These are phyloP conservation scores for Kluyveromyces siamensis DNA, from an alignment of 805 yeast species.

Conservation along the genomic window DNA sequence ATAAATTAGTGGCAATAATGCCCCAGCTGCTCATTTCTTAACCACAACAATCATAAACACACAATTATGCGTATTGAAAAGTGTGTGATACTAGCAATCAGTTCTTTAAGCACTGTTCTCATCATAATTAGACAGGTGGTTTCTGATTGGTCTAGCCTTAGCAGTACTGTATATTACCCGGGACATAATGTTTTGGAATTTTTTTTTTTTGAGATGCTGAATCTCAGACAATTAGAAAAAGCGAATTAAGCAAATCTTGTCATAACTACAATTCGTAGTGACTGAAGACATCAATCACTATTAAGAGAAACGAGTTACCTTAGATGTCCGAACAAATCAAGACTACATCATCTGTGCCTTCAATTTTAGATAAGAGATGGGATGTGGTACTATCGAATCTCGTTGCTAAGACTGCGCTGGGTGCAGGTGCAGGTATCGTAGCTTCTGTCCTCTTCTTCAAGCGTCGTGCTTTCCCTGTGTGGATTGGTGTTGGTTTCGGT, in stretches of 20 bases:
- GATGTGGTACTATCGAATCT: constrained; percentile 93
- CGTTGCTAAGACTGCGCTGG: constrained; percentile 89
- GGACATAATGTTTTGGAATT: background rate
- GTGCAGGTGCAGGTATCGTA: constrained; percentile 93
- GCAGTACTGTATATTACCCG: background rate
- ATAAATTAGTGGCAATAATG: too few species aligned
- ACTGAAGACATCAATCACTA: background rate
- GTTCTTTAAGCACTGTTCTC: background rate
- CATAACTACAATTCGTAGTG: background rate
- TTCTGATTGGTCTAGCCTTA: background rate
- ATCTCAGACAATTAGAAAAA: background rate
- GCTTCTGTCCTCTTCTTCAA: constrained; percentile 83
- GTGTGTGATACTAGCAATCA: too few species aligned
- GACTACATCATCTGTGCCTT: constrained; percentile 39
- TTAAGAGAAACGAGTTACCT: background rate
- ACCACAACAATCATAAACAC: too few species aligned
- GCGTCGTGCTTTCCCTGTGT: constrained; percentile 95
- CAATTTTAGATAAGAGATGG: constrained; percentile 71
- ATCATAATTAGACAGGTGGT: background rate
- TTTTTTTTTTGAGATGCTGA: background rate
- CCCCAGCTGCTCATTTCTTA: too few species aligned
- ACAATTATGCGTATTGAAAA: too few species aligned
- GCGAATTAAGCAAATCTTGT: background rate
- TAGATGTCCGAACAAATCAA: constrained; percentile 18
- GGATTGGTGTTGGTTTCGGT: constrained; percentile 97